phyloP scores from a whole-genome alignment of 768 basidiomycete genomes.

The Suillus tomentosus region DNA sequence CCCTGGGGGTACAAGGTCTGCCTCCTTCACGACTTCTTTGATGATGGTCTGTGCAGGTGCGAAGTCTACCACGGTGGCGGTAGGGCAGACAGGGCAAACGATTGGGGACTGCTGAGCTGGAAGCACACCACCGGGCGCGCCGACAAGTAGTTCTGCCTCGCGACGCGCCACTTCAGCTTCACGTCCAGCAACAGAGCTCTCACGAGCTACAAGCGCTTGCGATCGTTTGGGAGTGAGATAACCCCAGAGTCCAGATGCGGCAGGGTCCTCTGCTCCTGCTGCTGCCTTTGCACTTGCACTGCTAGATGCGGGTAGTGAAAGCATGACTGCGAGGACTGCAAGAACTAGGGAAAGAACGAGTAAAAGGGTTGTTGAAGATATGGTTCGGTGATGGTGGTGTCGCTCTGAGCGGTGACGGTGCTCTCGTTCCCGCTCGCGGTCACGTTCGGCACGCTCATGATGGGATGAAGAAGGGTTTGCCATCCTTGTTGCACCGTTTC shows the following conservation, averaged over 20 bases:
- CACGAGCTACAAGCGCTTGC: conserved; percentile 77
- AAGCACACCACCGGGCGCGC: conserved; percentile 80
- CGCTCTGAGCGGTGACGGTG: conserved; percentile 60
- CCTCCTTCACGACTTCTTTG: conserved; percentile 86
- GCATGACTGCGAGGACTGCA: conserved; percentile 89
- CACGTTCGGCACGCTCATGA: conserved; percentile 54
- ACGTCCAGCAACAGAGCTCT: conserved; percentile 76
- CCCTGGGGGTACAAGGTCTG: conserved; percentile 75
- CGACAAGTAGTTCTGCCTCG: conserved; percentile 82
- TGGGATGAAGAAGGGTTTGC: conserved; percentile 86
- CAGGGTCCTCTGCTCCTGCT: conserved; percentile 38
- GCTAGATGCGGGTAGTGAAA: conserved; percentile 71
- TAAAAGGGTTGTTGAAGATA: conserved; percentile 86
- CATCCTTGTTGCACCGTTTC: conserved; percentile 54
- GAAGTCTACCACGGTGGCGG: conserved; percentile 57
- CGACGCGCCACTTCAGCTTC: conserved; percentile 89
- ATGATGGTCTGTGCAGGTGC: conserved; percentile 76
- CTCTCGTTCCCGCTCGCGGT: conserved; percentile 51
- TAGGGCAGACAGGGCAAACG: conserved; percentile 59
- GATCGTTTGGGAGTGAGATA: conserved; percentile 82
- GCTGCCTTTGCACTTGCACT: conserved; percentile 27
- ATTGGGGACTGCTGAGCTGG: conserved; percentile 49
- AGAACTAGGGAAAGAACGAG: conserved; percentile 84
- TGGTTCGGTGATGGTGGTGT: conserved; percentile 80
- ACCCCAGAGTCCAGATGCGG: conserved; percentile 59